Evolutionary conservation across 2,329 filamentous ascomycete genomes (phyloP).

Genomic region (Colletotrichum sp.): DNA sequence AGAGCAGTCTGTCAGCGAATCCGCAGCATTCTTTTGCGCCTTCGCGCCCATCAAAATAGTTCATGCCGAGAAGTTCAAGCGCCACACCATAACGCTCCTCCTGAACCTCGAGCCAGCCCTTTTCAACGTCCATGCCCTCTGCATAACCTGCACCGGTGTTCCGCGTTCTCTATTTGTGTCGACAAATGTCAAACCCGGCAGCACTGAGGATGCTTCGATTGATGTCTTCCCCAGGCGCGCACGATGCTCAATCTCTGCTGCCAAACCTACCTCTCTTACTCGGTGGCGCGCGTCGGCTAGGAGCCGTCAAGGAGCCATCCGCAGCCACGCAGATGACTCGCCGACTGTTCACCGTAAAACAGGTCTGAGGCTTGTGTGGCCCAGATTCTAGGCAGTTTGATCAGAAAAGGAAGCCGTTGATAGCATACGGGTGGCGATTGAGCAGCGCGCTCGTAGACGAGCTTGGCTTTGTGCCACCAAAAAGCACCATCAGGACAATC

Average conservation of each 20-base stretch:
- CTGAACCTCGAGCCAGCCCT: conserved; percentile 1
- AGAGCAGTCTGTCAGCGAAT: not conserved
- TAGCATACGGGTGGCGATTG: conserved; percentile 1
- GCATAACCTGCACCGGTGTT: conserved; percentile 16
- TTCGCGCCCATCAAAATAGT: conserved; percentile 14
- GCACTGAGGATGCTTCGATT: not conserved
- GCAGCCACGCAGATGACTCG: not conserved
- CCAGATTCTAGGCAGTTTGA: not conserved
- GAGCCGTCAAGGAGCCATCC: not conserved
- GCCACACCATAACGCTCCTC: conserved; percentile 19
- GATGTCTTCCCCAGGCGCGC: not conserved
- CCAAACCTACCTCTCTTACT: not conserved
- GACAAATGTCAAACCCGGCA: not conserved
- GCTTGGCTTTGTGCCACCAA: not conserved
- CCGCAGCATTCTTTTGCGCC: not conserved
- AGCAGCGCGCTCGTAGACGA: not conserved
- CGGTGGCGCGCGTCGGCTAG: not conserved
- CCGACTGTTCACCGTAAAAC: conserved; percentile 7
- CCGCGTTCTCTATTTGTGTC: conserved; percentile 17
- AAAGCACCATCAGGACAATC: conserved; percentile 1
- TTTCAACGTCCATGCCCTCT: conserved; percentile 13
- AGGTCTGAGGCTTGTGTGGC: not conserved
- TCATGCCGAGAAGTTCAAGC: conserved; percentile 8
- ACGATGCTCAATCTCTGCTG: not conserved
- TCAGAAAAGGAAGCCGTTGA: not conserved